Evolutionary conservation across 192 early-diverging fungal species (phyloP), one percentile per base, ranked within the genome.

Genomic region (Chytriomyces hyalinus): DNA sequence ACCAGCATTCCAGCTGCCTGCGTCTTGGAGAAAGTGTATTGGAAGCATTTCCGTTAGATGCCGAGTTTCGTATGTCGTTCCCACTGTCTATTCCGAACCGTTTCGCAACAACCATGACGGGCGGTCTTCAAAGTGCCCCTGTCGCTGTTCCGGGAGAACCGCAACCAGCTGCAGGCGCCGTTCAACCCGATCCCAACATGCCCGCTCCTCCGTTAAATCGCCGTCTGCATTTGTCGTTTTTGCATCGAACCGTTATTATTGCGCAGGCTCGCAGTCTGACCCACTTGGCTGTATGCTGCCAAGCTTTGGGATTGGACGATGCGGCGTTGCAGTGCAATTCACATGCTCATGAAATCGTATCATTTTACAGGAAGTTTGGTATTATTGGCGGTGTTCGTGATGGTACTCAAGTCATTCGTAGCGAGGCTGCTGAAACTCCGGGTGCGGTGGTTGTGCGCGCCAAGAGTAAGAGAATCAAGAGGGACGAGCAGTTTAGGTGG

Each of bases 251-350:
- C 44, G 80, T 81, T 10, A 81, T 89, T 11, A 61, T 87, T 24
- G 85, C 87, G 4, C 87, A 84, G 67, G 67, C 81, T 6, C 75
- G 84, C 5, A 81, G 85, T 8, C 65, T 89, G 20, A 89, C 80
- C 3, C 87, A 89, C 67, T 61, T 89, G n/a, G 85, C 82, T 4
- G 73, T 77, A 0, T 87, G 85, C 51, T 83, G 79, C 80, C 83
- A 84, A 46, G 60, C 75, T 17, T 60, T 84, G 9, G 84, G 82
- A 10, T 80, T 83, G 20, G 82, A 83, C 59, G 84, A 83, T 60
- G 80, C 70, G 53, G 80, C 81, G 5, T 61, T 86, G 36, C 57
- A 66, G 13, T 76, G 72, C 68, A 77, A 84, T 67, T 66, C 75
- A 67, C 62, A 77, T 59, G 53, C 78, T 50, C 62, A 47, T 45